Conservation (phyloP, 129 eudicot species). For the Heracleum sosnowskyi region DNA sequence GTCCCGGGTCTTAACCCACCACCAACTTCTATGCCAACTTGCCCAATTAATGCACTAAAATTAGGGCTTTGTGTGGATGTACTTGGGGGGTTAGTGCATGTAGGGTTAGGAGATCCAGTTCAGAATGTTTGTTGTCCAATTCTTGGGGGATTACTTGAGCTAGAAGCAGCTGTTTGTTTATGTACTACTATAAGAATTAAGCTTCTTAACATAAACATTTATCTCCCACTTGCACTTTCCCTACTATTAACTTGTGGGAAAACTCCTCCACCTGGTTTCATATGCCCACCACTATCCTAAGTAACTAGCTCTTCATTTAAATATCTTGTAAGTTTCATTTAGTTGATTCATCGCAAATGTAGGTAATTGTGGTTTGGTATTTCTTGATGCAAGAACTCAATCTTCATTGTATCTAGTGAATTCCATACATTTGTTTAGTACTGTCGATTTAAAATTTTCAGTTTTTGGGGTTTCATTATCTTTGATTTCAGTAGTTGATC, state of each 20-base stretch:
- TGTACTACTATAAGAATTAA: conserved; percentile 83
- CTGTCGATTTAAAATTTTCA: not conserved
- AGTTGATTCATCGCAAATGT: not conserved
- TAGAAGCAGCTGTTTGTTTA: conserved; percentile 88
- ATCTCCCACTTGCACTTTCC: conserved; percentile 72
- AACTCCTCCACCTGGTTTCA: conserved; percentile 86
- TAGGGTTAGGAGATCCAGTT: conserved; percentile 67
- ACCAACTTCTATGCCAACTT: conserved; percentile 34
- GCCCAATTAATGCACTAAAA: conserved; percentile 78
- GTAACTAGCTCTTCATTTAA: not conserved
- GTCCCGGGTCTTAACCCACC: conserved; percentile 15
- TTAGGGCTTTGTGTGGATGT: conserved; percentile 86
- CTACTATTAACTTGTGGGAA: conserved; percentile 67
- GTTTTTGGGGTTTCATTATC: not conserved
- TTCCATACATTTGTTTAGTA: not conserved
- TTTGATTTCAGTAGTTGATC: not conserved
- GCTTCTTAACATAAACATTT: conserved; percentile 69
- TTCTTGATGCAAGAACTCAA: not conserved
- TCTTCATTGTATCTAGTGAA: not conserved
- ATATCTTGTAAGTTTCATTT: not conserved
- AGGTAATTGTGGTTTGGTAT: not conserved
- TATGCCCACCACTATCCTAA: conserved; percentile 62
- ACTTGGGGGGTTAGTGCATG: conserved; percentile 80
- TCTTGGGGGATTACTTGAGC: conserved; percentile 69
- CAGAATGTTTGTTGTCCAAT: conserved; percentile 78